These are phyloP conservation scores for Pseudomonodictys pantanalensis DNA, from an alignment of 495 filamentous ascomycete species.

Conservation along the genomic window DNA sequence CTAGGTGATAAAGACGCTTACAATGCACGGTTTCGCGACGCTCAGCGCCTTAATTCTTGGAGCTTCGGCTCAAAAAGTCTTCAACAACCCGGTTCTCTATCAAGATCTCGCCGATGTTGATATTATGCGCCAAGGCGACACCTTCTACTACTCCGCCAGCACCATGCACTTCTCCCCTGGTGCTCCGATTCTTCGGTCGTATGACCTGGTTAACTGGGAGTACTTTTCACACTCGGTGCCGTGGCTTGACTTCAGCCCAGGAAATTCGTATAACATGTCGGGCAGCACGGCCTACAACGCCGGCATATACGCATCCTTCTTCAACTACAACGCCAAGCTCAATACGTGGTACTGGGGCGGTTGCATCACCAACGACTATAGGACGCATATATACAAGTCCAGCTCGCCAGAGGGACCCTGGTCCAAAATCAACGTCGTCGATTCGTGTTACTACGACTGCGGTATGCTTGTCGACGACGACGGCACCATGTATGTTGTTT, in stretches of 20 bases:
- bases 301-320: constrained; percentile 54
- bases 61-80: neutral
- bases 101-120: constrained; percentile 46
- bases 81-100: constrained; percentile 46
- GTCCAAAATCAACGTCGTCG: constrained; percentile 35
- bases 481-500: constrained; percentile 54
- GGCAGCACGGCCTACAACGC: constrained; percentile 47
- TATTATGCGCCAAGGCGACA: constrained; percentile 43
- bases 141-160: constrained; percentile 54
- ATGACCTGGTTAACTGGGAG: constrained; percentile 56
- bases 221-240: constrained; percentile 53
- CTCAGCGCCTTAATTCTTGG: neutral
- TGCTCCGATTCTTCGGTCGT: constrained; percentile 54
- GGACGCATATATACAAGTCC: constrained; percentile 51
- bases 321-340: constrained; percentile 49
- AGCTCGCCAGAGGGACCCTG: constrained; percentile 41
- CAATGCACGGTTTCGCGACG: neutral
- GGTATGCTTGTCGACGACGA: constrained; percentile 54
- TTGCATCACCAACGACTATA: constrained; percentile 43
- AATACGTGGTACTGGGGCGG: constrained; percentile 55
- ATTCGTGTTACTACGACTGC: constrained; percentile 55
- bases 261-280: constrained; percentile 46
- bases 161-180: constrained; percentile 57
- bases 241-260: constrained; percentile 42
- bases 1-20: neutral